Percentiles rank a stretch among this genome's conserved stretches.
Conservation (phyloP, 1,284 basidiomycete species). For the Puccinia coronata region DNA sequence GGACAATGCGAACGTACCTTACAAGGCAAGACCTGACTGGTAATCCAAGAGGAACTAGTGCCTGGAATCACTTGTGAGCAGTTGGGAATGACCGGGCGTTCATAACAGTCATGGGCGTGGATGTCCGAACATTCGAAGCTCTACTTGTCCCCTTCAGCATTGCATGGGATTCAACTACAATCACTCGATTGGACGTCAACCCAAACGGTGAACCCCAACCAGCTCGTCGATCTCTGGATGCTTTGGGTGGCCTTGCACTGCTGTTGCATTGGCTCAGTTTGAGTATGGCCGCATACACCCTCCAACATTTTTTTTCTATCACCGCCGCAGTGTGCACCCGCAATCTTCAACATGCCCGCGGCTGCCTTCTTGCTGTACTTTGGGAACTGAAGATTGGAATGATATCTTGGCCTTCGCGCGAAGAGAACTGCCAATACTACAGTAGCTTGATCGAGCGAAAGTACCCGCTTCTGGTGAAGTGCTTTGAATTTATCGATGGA, state of each 20-base stretch:
- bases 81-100: background rate
- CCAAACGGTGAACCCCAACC: background rate
- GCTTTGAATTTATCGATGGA: conserved; percentile 8
- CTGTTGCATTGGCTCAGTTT: background rate
- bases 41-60: background rate
- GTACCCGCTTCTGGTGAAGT: background rate
- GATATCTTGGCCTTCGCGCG: background rate
- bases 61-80: background rate
- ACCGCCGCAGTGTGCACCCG: background rate
- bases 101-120: background rate
- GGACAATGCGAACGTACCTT: background rate
- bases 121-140: background rate
- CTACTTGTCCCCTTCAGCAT: background rate
- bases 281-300: background rate
- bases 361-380: background rate
- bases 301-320: background rate
- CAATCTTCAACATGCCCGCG: background rate
- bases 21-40: background rate
- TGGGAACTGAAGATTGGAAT: background rate
- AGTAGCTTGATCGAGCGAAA: background rate
- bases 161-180: background rate
- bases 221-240: background rate
- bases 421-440: background rate
- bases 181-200: background rate
- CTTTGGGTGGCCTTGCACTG: background rate